These are phyloP conservation scores for Persicaria maculosa DNA, from an alignment of 148 eudicot genomes.

Conservation along the genomic window DNA sequence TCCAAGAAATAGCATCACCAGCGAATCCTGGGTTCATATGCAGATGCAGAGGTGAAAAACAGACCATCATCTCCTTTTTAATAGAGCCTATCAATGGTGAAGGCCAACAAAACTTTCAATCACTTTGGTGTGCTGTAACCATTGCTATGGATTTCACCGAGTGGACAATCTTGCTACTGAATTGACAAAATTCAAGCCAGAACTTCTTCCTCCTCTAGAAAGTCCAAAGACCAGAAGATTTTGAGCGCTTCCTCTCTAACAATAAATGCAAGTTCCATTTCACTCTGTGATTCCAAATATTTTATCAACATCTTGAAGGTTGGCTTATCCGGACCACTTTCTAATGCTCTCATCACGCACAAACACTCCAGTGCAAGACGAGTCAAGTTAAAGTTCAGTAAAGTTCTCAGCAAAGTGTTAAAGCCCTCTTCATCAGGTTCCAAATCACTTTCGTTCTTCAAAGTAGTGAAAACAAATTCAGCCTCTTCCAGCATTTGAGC, in stretches of 20 bases:
- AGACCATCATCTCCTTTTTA: background rate
- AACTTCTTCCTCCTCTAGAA: slow-evolving; percentile 31
- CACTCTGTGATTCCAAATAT: slow-evolving; percentile 39
- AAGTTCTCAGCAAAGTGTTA: slow-evolving; percentile 35
- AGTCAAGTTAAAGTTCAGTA: slow-evolving; percentile 28
- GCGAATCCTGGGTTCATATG: background rate
- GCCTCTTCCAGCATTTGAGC: slow-evolving; percentile 36
- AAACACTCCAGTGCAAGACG: slow-evolving; percentile 42
- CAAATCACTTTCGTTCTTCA: slow-evolving; percentile 33
- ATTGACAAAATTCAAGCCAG: slow-evolving; percentile 4
- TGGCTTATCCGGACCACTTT: slow-evolving; percentile 46
- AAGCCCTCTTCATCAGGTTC: slow-evolving; percentile 39
- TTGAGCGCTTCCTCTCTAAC: slow-evolving; percentile 41
- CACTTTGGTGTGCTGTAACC: no score
- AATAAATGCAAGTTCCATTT: slow-evolving; percentile 24
- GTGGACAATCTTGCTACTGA: background rate
- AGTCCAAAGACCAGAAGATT: slow-evolving; percentile 38
- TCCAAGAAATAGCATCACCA: background rate
- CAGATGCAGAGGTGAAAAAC: background rate
- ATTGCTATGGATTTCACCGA: background rate
- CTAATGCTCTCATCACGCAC: slow-evolving; percentile 39
- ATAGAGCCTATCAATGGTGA: no score
- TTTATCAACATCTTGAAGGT: slow-evolving; percentile 33
- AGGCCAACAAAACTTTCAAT: no score
- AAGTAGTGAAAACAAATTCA: slow-evolving; percentile 21